Base-by-base conservation (phyloP, 768 basidiomycete genomes). In the Phanerodontia chrysosporium region DNA sequence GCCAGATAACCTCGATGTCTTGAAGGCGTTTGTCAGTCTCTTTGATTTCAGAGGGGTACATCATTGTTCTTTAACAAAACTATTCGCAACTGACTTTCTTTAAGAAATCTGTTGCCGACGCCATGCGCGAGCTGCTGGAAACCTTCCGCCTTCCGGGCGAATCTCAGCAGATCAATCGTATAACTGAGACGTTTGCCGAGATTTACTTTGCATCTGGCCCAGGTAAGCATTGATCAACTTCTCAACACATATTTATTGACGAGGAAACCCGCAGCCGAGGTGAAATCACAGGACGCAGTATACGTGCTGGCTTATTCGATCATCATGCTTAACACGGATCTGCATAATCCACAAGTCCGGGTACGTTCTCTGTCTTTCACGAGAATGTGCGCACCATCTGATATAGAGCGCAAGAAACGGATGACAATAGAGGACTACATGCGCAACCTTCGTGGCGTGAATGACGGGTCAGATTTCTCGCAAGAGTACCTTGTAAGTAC, bases 321-420 rank as follows among this genome's bases (percentile, higher is more conserved):
- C 60, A 98, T 99, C 72, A 83, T 99, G 94, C 83, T 99, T 51
- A 99, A 99, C 73, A 99, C 97, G 8, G 97, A 99, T 75, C 84
- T 86, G 30, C 95, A 98, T 70, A 98, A 92, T 69, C 95, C 95
- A 13, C 94, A 97, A 79, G 83, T 95, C 61, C 77, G 91, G 69
- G 93, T 90, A 69, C 71, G 87, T 67, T 12, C 35, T 48, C 1
- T 22, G 35, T 18, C 18, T 42, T 42, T 35, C 32, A 18, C 18
- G 16, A 4, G 18, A 8, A 12, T 42, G 39, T 18, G 18, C 16
- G 39, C 32, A 14, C 39, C 18, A 5, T 10, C 39, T 42, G 39
- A 42, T 18, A 18, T 42, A 12, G n/a, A n/a, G 57, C 22, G 22
- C 21, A 65, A 96, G 89, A 97, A 97, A 88, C 83, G 93, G 3